phyloP scores from a whole-genome alignment of 352 stramenopile species.

The Phytophthora pisi region DNA sequence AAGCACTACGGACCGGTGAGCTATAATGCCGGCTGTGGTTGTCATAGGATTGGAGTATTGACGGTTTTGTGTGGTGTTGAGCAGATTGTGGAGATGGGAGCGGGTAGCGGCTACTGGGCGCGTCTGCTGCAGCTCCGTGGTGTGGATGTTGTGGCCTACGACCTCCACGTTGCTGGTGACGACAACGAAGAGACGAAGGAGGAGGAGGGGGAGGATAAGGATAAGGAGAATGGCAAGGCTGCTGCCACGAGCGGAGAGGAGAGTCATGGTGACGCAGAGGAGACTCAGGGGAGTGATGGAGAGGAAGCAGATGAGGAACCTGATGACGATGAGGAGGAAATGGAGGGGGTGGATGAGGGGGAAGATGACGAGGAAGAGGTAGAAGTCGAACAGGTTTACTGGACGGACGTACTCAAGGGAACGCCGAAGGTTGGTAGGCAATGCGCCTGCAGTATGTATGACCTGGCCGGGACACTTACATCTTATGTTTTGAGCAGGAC shows the following conservation, averaged over 20 bases:
- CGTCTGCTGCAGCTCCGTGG: conserved; percentile 73
- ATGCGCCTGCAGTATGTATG: neutral
- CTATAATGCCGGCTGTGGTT: neutral
- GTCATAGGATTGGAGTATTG: conserved; percentile 3
- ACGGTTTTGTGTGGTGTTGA: conserved; percentile 12
- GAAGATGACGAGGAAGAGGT: conserved; percentile 69
- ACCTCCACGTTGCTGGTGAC: conserved; percentile 75
- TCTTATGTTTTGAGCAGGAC: conserved; percentile 34
- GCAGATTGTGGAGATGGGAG: conserved; percentile 92
- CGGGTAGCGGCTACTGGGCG: conserved; percentile 91
- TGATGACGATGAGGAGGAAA: conserved; percentile 29
- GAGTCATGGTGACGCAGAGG: conserved; percentile 35
- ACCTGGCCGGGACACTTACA: neutral
- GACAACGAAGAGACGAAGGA: conserved; percentile 39
- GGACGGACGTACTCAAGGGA: conserved; percentile 78
- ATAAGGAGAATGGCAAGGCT: conserved; percentile 27
- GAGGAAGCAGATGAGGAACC: conserved; percentile 36
- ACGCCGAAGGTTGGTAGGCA: conserved; percentile 59
- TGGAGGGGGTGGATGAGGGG: conserved; percentile 24
- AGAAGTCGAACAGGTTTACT: conserved; percentile 86
- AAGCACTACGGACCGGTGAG: conserved; percentile 88
- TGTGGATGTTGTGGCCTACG: conserved; percentile 89
- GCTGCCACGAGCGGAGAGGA: conserved; percentile 42
- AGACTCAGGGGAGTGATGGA: conserved; percentile 30
- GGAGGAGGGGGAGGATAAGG: conserved; percentile 20